These are phyloP conservation scores for Debaryomyces nepalensis DNA, from an alignment of 1,139 yeast genomes.

Conservation along the genomic window DNA sequence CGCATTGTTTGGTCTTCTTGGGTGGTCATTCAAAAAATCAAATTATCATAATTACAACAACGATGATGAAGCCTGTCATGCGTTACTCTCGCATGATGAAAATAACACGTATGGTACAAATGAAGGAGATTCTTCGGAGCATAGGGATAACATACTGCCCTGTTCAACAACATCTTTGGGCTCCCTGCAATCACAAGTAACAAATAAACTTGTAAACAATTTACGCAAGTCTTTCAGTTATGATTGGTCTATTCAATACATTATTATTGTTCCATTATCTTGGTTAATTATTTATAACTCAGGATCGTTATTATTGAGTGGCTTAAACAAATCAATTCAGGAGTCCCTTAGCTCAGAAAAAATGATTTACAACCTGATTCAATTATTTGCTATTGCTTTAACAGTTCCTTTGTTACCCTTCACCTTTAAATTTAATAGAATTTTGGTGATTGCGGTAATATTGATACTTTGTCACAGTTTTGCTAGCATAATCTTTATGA, in stretches of 20 bases:
- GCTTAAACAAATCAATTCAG: constrained; percentile 69
- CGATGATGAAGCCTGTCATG: constrained; percentile 32
- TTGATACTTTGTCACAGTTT: constrained; percentile 40
- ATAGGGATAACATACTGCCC: constrained; percentile 13
- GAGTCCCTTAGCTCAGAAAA: constrained; percentile 57
- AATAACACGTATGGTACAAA: constrained; percentile 30
- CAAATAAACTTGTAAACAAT: neutral
- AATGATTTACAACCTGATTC: constrained; percentile 51
- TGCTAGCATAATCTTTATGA: constrained; percentile 37
- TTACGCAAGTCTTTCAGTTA: constrained; percentile 53
- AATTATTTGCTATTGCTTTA: constrained; percentile 40
- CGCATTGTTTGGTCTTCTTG: constrained; percentile 57
- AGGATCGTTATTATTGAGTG: constrained; percentile 61
- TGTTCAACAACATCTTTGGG: constrained; percentile 15
- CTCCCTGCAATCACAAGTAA: neutral
- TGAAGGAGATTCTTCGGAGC: constrained; percentile 17
- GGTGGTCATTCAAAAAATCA: constrained; percentile 44
- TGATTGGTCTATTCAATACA: constrained; percentile 81
- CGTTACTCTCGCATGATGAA: constrained; percentile 31
- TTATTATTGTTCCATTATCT: constrained; percentile 69
- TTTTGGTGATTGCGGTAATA: constrained; percentile 48
- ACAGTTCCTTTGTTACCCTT: constrained; percentile 71
- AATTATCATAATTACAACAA: constrained; percentile 16
- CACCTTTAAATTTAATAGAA: constrained; percentile 65
- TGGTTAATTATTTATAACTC: constrained; percentile 54